Base-by-base conservation (phyloP, 805 yeast species). In the Candida vaughaniae region DNA sequence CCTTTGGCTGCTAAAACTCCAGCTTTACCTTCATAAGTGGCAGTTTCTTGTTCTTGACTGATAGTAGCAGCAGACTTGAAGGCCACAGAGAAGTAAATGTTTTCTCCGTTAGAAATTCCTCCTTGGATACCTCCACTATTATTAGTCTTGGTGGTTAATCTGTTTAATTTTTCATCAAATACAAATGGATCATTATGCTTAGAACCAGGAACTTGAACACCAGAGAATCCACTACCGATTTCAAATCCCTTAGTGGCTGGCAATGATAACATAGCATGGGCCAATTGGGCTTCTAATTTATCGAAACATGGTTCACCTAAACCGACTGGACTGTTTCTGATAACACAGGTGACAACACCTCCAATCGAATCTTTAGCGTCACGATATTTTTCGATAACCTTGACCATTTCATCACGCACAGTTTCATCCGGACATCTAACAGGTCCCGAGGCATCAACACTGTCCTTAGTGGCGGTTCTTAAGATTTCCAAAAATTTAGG, bases 181-280 rank as follows among this genome's bases (percentile, higher is more conserved):
- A 66, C 69, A 58, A 93, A 93, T 22, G 90, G 74, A 64, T 93
- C 99, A 53, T 93, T 93, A 70, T 93, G 99, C 65, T 83, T 63
- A 10, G 97, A 90, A 17, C 99, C 99, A 34, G 95, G 91, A 48
- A 91, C 78, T 39, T 73, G 71, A 34, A 95, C 85, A 49, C 99
- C 99, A 29, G 77, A 75, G 56, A 93, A 93, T 10, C 99, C 99
- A 20, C 96, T 87, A 36, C 99, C 99, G 53, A 93, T 81, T 70
- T 93, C 99, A 53, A 93, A 93, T 23, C 98, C 99, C 67, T 93
- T 93, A 31, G 98, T 87, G 30, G 99, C 98, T 15, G 99, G 99
- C 45, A 93, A 78, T 2, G 97, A 90, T 47, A 93, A 69, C 99
- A 93, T 93, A 35, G 98, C 98, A 59, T 93, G 99, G 10, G 98